Base-by-base conservation (phyloP, 805 yeast species). In the Maudiozyma turicensis region DNA sequence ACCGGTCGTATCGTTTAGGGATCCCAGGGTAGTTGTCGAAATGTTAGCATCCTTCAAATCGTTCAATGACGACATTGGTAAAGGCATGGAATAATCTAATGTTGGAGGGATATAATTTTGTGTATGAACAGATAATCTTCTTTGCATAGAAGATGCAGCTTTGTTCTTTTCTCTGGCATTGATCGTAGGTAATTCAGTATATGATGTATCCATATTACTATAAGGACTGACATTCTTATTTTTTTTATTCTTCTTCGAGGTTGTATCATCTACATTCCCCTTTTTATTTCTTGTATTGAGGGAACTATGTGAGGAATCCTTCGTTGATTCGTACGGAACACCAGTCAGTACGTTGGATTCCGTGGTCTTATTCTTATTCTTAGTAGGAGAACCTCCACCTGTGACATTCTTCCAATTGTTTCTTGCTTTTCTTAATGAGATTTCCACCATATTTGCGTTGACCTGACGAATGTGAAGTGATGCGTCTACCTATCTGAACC, bases 71-170 rank as follows among this genome's bases (percentile, higher is more conserved):
- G 20, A 43, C 8, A 49, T 39, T 30, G 67, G 67, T 9, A 64
- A 47, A 8, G 68, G 65, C 49, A 59, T 54, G 6, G 65, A 52
- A 45, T 63, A 57, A 43, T 64, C 65, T 33, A 59, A 30, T 30
- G 57, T 50, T 13, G 65, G 60, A n/a, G 66, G 61, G n/a, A 54
- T 57, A 47, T 59, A 55, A 43, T 58, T 56, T 10, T 60, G 54
- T 43, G 68, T 58, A 48, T 70, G 73, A 33, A 74, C 64, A 3
- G 77, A 73, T 51, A 74, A 62, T 49, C 78, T 58, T 47, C 78
- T 58, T 48, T 73, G 73, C 70, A 72, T 71, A 20, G 71, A 61
- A 13, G 67, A 60, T 1, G 71, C 73, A 50, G 70, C 66, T 54
- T 67, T 70, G 33, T 63, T 70, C 50, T 67, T 65, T 40, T 65